These are phyloP conservation scores for Syncephalastrum contaminatum DNA, from an alignment of 371 early-diverging fungal genomes.

Conservation along the genomic window DNA sequence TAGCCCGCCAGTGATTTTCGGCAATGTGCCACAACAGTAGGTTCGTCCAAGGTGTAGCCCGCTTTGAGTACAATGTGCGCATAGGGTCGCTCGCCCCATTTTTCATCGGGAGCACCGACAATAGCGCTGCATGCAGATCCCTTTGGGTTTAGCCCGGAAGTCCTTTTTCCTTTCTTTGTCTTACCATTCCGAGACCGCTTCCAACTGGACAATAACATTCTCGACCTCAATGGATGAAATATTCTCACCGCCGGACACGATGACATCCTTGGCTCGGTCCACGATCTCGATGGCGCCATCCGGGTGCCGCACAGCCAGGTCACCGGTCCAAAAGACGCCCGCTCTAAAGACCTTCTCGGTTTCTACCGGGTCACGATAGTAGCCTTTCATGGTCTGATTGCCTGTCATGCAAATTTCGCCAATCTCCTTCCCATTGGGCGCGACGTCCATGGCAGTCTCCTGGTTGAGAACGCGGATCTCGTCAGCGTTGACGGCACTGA, in stretches of 20 bases:
- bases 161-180: background rate
- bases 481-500: slow-evolving; percentile 53
- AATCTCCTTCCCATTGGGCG: slow-evolving; percentile 53
- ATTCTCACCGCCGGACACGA: slow-evolving; percentile 77
- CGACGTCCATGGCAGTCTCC: slow-evolving; percentile 48
- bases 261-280: slow-evolving; percentile 71
- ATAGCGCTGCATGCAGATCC: slow-evolving; percentile 40
- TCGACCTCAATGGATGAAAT: slow-evolving; percentile 74
- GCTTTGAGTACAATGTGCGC: slow-evolving; percentile 60
- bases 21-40: slow-evolving; percentile 45
- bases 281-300: slow-evolving; percentile 68
- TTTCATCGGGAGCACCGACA: slow-evolving; percentile 58
- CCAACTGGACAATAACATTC: slow-evolving; percentile 54
- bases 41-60: slow-evolving; percentile 25
- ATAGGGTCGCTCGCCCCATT: slow-evolving; percentile 74
- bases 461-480: slow-evolving; percentile 57
- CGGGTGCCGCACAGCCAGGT: slow-evolving; percentile 63
- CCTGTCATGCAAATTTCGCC: slow-evolving; percentile 72
- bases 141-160: background rate
- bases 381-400: slow-evolving; percentile 61
- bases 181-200: slow-evolving; percentile 60
- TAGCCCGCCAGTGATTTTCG: slow-evolving; percentile 50
- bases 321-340: slow-evolving; percentile 72
- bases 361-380: slow-evolving; percentile 55
- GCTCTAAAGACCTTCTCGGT: slow-evolving; percentile 60